phyloP scores from a whole-genome alignment of 306 rosid genomes.

The Dicorynia guianensis region DNA sequence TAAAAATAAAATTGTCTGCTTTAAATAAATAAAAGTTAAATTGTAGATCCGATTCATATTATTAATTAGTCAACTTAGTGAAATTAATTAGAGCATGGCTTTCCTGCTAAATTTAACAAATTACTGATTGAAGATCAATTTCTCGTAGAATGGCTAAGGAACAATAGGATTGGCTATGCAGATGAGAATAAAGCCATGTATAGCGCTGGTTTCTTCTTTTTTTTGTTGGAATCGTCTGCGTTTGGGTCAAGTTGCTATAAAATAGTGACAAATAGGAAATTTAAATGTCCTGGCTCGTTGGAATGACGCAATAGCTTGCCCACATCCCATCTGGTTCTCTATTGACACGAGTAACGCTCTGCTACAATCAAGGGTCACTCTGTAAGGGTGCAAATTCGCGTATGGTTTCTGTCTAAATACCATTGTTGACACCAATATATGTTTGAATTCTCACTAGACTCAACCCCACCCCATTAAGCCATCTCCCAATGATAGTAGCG shows the following conservation, averaged over 20 bases:
- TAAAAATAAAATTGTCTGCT: neutral
- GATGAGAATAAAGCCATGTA: neutral
- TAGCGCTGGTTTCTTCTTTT: neutral
- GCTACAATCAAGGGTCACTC: neutral
- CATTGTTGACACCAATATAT: too few relatives aligned
- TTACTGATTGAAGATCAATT: neutral
- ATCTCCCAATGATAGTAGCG: too few relatives aligned
- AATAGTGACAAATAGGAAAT: conserved; percentile 11
- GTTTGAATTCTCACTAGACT: too few relatives aligned
- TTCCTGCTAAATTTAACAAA: neutral
- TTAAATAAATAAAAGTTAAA: neutral
- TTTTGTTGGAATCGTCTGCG: neutral
- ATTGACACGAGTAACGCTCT: conserved; percentile 32
- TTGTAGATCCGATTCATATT: neutral
- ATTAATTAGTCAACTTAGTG: neutral
- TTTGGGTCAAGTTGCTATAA: conserved; percentile 23
- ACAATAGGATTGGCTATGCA: neutral
- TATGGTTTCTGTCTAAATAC: too few relatives aligned
- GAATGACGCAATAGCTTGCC: conserved; percentile 6
- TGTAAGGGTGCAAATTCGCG: conserved; percentile 1
- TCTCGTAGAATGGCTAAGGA: too few relatives aligned
- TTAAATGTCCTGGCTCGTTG: neutral
- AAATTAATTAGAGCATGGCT: neutral
- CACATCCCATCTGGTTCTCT: neutral
- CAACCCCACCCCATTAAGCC: too few relatives aligned